These are phyloP conservation scores for Allium sativum DNA, from an alignment of 106 monocot species.

Conservation along the genomic window DNA sequence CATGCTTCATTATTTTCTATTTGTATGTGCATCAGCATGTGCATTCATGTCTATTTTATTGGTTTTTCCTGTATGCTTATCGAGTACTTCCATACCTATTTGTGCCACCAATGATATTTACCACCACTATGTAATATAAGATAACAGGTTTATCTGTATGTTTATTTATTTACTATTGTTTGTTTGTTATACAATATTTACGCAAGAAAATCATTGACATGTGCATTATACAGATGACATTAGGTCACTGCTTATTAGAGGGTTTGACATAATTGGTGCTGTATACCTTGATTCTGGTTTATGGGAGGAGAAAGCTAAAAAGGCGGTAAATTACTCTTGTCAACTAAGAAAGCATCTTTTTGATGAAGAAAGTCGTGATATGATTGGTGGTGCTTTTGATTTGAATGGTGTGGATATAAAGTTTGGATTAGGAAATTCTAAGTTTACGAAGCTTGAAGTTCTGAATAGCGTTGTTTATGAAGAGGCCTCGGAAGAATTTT, in stretches of 20 bases:
- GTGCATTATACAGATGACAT: constrained; percentile 54
- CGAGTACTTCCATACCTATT: too few species aligned
- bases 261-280: constrained; percentile 78
- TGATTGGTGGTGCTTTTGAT: constrained; percentile 56
- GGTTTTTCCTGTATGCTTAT: too few species aligned
- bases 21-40: too few species aligned
- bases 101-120: too few species aligned
- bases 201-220: too few species aligned
- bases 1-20: too few species aligned
- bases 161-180: too few species aligned
- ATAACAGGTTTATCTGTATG: too few species aligned
- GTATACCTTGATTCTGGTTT: constrained; percentile 31
- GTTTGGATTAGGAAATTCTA: constrained; percentile 31
- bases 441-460: constrained; percentile 20
- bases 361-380: constrained; percentile 19
- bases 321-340: constrained; percentile 42
- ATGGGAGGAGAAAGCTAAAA: constrained; percentile 36
- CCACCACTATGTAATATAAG: too few species aligned
- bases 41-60: too few species aligned
- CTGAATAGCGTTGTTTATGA: constrained; percentile 45
- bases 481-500: constrained; percentile 35
- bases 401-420: constrained; percentile 25
- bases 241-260: constrained; percentile 47
- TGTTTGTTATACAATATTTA: too few species aligned
- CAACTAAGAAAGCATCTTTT: constrained; percentile 42